A percentile compares a stretch with the other conserved stretches of the same genome.
These are phyloP conservation scores for Fusarium sacchari DNA, from an alignment of 2,329 filamentous ascomycete genomes.

Conservation along the genomic window DNA sequence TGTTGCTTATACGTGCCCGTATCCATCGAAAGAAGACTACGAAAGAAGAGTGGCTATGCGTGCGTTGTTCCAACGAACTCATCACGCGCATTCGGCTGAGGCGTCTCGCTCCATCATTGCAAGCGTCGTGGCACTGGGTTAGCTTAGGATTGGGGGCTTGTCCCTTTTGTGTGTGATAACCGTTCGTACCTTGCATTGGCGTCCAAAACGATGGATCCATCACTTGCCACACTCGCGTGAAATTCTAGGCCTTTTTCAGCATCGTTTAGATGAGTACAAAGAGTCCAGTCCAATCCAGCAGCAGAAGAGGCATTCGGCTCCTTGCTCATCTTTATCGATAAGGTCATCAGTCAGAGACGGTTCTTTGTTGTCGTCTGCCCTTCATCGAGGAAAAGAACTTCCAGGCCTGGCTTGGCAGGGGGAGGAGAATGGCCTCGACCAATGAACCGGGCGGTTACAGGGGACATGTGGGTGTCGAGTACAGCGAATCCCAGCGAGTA, in stretches of 20 bases:
- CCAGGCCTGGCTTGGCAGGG: conserved; percentile 39
- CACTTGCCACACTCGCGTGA: conserved; percentile 25
- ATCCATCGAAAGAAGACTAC: not conserved
- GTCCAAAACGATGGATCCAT: conserved; percentile 2
- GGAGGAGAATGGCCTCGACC: conserved; percentile 26
- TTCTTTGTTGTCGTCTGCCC: conserved; percentile 15
- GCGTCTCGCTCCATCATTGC: conserved; percentile 22
- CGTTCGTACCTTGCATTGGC: conserved; percentile 39
- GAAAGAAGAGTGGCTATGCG: conserved; percentile 9
- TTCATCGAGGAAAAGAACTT: conserved; percentile 14
- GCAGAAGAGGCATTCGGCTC: not conserved
- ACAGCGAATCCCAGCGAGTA: conserved; percentile 29
- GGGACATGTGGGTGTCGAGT: conserved; percentile 9
- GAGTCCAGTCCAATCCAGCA: conserved; percentile 31
- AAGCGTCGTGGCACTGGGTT: conserved; percentile 31
- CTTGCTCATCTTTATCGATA: conserved; percentile 28
- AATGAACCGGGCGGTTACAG: conserved; percentile 36
- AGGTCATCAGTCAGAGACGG: not conserved
- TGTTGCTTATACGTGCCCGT: not conserved
- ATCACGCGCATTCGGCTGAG: conserved; percentile 29
- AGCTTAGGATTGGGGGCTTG: conserved; percentile 7
- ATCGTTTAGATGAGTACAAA: conserved; percentile 25
- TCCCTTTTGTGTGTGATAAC: conserved; percentile 31
- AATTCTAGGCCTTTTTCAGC: conserved; percentile 28
- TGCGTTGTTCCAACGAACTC: conserved; percentile 6